A percentile compares a stretch with the other conserved stretches of the same genome.
Evolutionary conservation across 306 rosid species (phyloP).

Genomic region (Quercus aquifolioides): DNA sequence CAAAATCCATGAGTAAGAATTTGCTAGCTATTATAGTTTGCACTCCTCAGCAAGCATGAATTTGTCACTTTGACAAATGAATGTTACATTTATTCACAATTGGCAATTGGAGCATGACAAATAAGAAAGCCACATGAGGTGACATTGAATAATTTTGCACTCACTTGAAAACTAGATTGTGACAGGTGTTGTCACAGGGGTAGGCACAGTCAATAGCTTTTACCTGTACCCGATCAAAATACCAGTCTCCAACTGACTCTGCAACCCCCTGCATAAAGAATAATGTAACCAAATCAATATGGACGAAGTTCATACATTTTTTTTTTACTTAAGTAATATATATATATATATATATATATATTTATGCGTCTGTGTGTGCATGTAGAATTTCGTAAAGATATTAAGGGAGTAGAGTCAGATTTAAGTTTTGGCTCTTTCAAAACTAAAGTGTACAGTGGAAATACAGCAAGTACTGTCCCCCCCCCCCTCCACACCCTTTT

Average conservation of each 20-base stretch:
- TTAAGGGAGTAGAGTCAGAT: not conserved
- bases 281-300: not conserved
- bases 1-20: not conserved
- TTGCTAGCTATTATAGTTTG: slow-evolving; percentile 10
- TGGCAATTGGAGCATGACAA: slow-evolving; percentile 10
- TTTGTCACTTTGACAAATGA: slow-evolving; percentile 17
- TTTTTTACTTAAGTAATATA: not conserved
- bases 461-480: not conserved
- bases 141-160: slow-evolving; percentile 32
- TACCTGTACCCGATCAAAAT: slow-evolving; percentile 51
- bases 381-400: not conserved
- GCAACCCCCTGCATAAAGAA: slow-evolving; percentile 65
- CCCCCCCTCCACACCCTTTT: not conserved
- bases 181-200: slow-evolving; percentile 90
- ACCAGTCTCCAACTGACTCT: slow-evolving; percentile 86
- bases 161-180: slow-evolving; percentile 74
- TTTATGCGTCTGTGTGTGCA: not conserved
- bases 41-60: slow-evolving; percentile 5
- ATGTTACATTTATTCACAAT: slow-evolving; percentile 26
- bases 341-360: not conserved
- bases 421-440: not conserved
- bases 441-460: not conserved
- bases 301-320: not conserved
- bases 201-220: slow-evolving; percentile 82
- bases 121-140: slow-evolving; percentile 8